Base-by-base conservation (phyloP, 176 grass and related monocot species). In the Lolium perenne region DNA sequence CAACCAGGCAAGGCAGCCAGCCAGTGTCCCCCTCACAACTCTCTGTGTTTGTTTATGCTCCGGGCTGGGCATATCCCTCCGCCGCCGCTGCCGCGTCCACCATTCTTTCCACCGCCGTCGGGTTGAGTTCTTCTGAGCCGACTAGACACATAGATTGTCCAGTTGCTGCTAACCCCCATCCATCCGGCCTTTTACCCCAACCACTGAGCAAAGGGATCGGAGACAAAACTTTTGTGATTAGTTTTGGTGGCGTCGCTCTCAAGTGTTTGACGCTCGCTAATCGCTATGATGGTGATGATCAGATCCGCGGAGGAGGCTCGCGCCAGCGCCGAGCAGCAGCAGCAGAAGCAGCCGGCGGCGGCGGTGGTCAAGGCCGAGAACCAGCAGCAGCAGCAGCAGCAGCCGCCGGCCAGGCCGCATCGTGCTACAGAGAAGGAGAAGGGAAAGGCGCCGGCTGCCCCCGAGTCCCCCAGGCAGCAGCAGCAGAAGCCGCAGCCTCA, bases 261-360 rank as follows among this genome's bases (percentile, higher is more conserved):
- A n/a, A 26, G 54, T 53, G 10, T 40, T 71, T 35, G 59, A 47
- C 6, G 46, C 46, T 14, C 22, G 29, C 38, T 35, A 35, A 35
- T 35, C 32, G 25, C 26, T 14, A 66, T 66, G 63, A 46, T 72
- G 58, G 20, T 87, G 86, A 87, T 91, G 86, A 82, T 89, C 92
- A 97, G 92, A 93, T 80, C 85, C 29, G 85, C 43, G 50, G 95
- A 97, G 71, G 92, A 94, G 47, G 7, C 23, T 0, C 47, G 25
- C 90, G 21, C 12, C 71, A 66, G 65, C 25, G 49, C 9, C 50
- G 83, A 76, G 29, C 72, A 50, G 64, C 18, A 68, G 87, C 13
- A 71, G 87, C 82, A 73, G 56, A 69, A 51, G 59, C 63, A 10
- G 14, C 80, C 40, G 38, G 2, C 78, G 13, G 10, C 48, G 69